Conservation (phyloP, 2,329 filamentous ascomycete genomes). For the Trichoderma koningiopsis region DNA sequence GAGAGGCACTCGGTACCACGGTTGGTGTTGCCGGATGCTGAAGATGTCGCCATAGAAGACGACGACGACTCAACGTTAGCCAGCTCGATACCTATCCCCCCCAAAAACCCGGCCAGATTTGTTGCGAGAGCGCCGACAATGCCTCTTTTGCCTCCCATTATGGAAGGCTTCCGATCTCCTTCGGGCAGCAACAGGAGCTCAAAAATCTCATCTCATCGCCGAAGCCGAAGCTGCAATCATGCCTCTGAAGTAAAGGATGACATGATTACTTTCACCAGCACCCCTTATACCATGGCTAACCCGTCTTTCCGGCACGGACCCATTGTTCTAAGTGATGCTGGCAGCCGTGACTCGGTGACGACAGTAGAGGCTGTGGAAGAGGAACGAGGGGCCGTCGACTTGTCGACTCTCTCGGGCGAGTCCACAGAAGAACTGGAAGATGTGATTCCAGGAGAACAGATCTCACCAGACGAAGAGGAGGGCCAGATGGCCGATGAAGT, state of each 20-base stretch:
- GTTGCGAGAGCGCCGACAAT: constrained; percentile 16
- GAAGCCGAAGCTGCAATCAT: constrained; percentile 30
- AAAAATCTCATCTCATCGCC: constrained; percentile 17
- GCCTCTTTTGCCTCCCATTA: constrained; percentile 32
- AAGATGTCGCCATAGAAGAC: constrained; percentile 15
- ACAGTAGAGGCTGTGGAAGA: constrained; percentile 33
- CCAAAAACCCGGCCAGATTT: constrained; percentile 32
- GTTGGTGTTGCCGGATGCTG: background rate
- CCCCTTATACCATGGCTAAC: constrained; percentile 51
- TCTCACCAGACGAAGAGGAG: constrained; percentile 44
- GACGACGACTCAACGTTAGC: constrained; percentile 16
- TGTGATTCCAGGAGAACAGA: constrained; percentile 32
- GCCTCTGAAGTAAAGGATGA: constrained; percentile 43
- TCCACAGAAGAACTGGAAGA: constrained; percentile 50
- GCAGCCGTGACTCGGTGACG: constrained; percentile 33
- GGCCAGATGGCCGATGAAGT: constrained; percentile 47
- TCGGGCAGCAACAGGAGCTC: constrained; percentile 25
- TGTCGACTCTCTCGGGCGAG: constrained; percentile 63
- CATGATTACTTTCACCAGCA: constrained; percentile 51
- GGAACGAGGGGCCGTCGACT: constrained; percentile 56
- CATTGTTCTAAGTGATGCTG: constrained; percentile 53
- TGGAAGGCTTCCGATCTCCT: constrained; percentile 29
- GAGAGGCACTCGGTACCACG: background rate
- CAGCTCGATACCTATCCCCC: constrained; percentile 24
- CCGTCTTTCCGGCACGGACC: constrained; percentile 57